phyloP scores from a whole-genome alignment of 75 land plant species.

The Selaginella moellendorffii region DNA sequence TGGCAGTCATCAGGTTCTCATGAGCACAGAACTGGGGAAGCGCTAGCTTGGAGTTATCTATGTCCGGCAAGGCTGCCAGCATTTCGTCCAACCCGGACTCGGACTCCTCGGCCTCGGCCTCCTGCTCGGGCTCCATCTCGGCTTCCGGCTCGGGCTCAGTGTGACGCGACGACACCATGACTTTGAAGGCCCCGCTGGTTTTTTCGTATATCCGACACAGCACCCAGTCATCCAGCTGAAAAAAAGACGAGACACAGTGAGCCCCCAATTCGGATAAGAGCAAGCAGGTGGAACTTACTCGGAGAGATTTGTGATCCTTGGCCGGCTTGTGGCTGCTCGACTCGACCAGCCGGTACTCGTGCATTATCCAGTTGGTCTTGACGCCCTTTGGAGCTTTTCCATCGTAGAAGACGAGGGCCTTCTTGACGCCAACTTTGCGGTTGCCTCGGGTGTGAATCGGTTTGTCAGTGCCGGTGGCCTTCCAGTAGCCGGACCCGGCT shows the following conservation, averaged over 20 bases:
- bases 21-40: too few relatives aligned
- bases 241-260: background rate
- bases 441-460: background rate
- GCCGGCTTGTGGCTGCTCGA: background rate
- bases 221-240: background rate
- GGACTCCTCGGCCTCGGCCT: background rate
- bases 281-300: background rate
- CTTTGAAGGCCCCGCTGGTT: background rate
- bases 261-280: background rate
- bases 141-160: background rate
- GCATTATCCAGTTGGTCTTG: background rate
- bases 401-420: background rate
- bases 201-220: background rate
- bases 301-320: background rate
- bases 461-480: background rate
- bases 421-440: background rate
- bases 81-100: background rate
- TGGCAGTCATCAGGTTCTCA: too few relatives aligned
- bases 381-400: background rate
- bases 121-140: background rate
- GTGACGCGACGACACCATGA: background rate
- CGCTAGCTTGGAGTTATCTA: too few relatives aligned
- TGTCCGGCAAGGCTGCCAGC: background rate
- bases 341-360: background rate
- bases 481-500: background rate